Percentiles rank a stretch among this genome's conserved stretches.
Conservation (phyloP, 495 filamentous ascomycete genomes). For the Evansstolkia leycettana region DNA sequence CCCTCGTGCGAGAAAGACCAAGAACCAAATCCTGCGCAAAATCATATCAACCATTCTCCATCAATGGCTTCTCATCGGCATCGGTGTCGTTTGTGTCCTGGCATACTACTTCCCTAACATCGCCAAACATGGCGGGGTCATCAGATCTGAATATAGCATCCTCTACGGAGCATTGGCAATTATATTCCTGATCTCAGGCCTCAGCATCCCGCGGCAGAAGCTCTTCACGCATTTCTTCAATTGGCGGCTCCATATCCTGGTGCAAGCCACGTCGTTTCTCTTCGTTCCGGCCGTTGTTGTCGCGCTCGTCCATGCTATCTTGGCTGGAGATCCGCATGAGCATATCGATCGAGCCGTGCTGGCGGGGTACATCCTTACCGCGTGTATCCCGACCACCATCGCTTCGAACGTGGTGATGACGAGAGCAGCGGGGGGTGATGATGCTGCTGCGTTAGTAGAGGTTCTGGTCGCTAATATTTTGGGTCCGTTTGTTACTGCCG, state of each 20-base stretch:
- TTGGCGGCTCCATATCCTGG: slow-evolving; percentile 39
- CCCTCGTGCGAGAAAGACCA: no score
- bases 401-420: slow-evolving; percentile 50
- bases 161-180: slow-evolving; percentile 40
- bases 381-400: slow-evolving; percentile 47
- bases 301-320: slow-evolving; percentile 34
- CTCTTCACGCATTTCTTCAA: slow-evolving; percentile 35
- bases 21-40: neutral
- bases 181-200: slow-evolving; percentile 42
- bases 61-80: slow-evolving; percentile 46
- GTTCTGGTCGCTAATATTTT: slow-evolving; percentile 42
- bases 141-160: slow-evolving; percentile 40
- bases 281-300: slow-evolving; percentile 34
- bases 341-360: slow-evolving; percentile 37
- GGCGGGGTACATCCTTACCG: slow-evolving; percentile 39
- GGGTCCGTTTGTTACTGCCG: slow-evolving; percentile 39
- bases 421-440: slow-evolving; percentile 39
- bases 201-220: slow-evolving; percentile 40
- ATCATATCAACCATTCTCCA: slow-evolving; percentile 27
- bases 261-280: slow-evolving; percentile 39
- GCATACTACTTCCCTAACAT: slow-evolving; percentile 42
- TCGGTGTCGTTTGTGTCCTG: slow-evolving; percentile 35
- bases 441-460: slow-evolving; percentile 42
- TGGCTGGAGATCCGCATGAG: slow-evolving; percentile 28
- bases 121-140: slow-evolving; percentile 39